These are phyloP conservation scores for Sclerotinia glacialis DNA, from an alignment of 2,329 filamentous ascomycete species.

Conservation along the genomic window DNA sequence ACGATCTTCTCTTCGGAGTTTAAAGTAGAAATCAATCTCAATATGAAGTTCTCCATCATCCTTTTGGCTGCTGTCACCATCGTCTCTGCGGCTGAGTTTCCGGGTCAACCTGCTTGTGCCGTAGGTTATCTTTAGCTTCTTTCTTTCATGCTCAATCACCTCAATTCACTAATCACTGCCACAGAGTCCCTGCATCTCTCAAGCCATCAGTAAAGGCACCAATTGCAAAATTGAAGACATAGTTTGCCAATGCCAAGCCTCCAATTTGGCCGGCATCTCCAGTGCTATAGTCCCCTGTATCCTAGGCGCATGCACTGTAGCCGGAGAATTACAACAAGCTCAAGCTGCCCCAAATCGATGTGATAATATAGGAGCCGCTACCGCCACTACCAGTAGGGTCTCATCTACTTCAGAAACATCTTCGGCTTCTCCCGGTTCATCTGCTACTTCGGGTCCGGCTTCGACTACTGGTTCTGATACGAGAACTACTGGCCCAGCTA, in stretches of 20 bases:
- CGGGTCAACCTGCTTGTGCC: slow-evolving; percentile 11
- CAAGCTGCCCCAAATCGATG: neutral
- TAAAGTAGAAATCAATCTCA: neutral
- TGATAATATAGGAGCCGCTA: neutral
- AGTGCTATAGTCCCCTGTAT: neutral
- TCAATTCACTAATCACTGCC: neutral
- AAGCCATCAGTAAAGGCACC: slow-evolving; percentile 8
- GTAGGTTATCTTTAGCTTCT: neutral
- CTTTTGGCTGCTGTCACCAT: neutral
- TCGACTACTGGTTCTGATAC: neutral
- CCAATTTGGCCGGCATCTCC: neutral
- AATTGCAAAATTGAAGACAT: slow-evolving; percentile 10
- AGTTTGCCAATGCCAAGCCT: slow-evolving; percentile 8
- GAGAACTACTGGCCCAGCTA: neutral
- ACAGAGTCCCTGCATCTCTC: slow-evolving; percentile 3
- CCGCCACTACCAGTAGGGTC: neutral
- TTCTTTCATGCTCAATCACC: neutral
- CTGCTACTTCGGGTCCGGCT: neutral
- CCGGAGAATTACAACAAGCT: slow-evolving; percentile 4
- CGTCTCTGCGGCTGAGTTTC: neutral
- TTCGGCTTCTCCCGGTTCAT: slow-evolving; percentile 1
- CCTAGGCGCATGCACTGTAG: neutral
- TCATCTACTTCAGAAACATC: neutral
- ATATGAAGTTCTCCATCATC: slow-evolving; percentile 14
- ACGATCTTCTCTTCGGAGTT: neutral